Evolutionary conservation across 2,329 filamentous ascomycete genomes (phyloP), one percentile per base, ranked within the genome.

Genomic region (Penicillium glabrum): DNA sequence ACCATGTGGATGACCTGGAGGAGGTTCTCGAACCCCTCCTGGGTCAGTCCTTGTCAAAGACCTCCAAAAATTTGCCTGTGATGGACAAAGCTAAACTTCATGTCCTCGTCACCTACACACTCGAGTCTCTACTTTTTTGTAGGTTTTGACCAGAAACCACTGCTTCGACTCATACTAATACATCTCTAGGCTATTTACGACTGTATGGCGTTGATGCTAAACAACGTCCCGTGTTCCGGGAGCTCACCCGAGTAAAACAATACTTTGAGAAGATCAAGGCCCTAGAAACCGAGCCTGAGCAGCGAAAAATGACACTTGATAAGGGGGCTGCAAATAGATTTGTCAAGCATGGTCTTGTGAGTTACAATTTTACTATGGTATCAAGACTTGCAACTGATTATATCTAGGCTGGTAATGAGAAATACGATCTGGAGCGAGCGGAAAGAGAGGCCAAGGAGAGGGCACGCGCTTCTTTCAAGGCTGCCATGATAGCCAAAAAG

Each of bases 51-150:
- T 77, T 97, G 44, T 80, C 85, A 50, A 85, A 88, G 41, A 84
- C 86, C 55, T 86, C 91, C 5, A 87, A 86, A 54, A 91, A 91
- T 70, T 82, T 98, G 27, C 93, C 93, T 1, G 82, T 98, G n/a
- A 82, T 99, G 59, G 93, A 98, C 79, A 93, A 91, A 78, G 92
- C 95, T 8, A 97, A 98, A 77, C 86, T 97, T 58, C 91, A 96
- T 71, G 88, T 95, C n/a, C 81, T 96, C 21, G 82, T 88, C 51
- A 89, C 91, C 19, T 99, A 98, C 73, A 85, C 93, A 0, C 88
- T 99, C 61, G 93, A 98, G 70, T 96, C 93, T 0, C 79, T 96
- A 10, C 79, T 99, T 8, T 98, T 96, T 75, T 89, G 90, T 92
- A 76, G 61, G 85, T 70, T 21, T 8, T 33, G 14, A 51, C 11